Evolutionary conservation across 495 filamentous ascomycete genomes (phyloP).

Genomic region (Penicillium robsamsonii): DNA sequence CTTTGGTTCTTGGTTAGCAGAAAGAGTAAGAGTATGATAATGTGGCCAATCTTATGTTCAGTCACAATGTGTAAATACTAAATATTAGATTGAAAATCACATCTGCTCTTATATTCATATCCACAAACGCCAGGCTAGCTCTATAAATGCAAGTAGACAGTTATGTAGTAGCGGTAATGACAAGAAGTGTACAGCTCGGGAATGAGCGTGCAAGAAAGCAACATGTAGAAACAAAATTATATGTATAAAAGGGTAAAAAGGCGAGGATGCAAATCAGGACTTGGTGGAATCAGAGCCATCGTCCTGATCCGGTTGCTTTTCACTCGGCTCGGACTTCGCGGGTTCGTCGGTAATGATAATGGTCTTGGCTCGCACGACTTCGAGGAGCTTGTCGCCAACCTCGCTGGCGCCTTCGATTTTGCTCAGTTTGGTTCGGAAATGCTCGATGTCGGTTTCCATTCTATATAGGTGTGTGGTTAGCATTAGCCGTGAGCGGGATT

Average conservation of each 20-base stretch:
- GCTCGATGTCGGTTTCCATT: constrained; percentile 75
- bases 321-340: constrained; percentile 14
- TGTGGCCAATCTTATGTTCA: not conserved
- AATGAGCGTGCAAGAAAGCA: not conserved
- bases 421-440: constrained; percentile 68
- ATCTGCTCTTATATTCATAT: constrained; percentile 11
- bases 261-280: constrained; percentile 6
- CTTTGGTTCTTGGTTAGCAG: too few relatives aligned
- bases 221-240: constrained; percentile 17
- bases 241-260: constrained; percentile 6
- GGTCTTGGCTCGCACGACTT: constrained; percentile 63
- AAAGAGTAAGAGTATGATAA: too few relatives aligned
- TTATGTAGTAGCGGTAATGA: constrained; percentile 20
- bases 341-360: constrained; percentile 23
- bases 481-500: not conserved
- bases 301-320: constrained; percentile 15
- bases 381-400: constrained; percentile 63
- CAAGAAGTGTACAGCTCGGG: constrained; percentile 21
- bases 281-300: constrained; percentile 17
- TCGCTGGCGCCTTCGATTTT: constrained; percentile 80
- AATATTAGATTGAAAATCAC: not conserved
- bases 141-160: constrained; percentile 24
- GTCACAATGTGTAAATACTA: not conserved
- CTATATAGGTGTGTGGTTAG: constrained; percentile 43
- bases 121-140: constrained; percentile 26